These are phyloP conservation scores for Termitomyces sp. DNA, from an alignment of 768 basidiomycete species.

Conservation along the genomic window DNA sequence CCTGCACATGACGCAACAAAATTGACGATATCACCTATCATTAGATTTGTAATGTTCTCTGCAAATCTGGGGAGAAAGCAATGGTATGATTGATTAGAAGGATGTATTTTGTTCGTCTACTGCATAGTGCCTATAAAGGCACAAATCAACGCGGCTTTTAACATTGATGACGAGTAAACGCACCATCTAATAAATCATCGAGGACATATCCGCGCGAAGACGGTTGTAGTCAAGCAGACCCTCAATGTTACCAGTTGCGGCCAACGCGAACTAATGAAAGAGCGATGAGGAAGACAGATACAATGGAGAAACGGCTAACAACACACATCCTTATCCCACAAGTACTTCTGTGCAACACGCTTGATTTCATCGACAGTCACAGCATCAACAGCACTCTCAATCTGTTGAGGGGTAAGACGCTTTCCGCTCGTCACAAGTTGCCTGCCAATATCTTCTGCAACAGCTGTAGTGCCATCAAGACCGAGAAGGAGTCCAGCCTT, in stretches of 20 bases:
- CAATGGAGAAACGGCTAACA: not conserved
- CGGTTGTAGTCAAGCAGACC: slow-evolving; percentile 95
- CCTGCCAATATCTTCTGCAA: slow-evolving; percentile 98
- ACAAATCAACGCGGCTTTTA: not conserved
- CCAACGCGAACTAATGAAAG: slow-evolving; percentile 62
- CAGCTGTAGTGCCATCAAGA: slow-evolving; percentile 92
- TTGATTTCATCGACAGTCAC: slow-evolving; percentile 87
- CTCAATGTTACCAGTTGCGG: slow-evolving; percentile 86
- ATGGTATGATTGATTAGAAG: slow-evolving; percentile 3
- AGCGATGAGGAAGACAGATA: slow-evolving; percentile 6
- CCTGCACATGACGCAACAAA: not conserved
- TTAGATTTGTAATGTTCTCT: not conserved
- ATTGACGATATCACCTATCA: not conserved
- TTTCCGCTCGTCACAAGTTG: slow-evolving; percentile 93
- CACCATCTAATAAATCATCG: slow-evolving; percentile 61
- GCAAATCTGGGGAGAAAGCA: not conserved
- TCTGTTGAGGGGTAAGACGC: slow-evolving; percentile 87
- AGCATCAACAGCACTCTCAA: slow-evolving; percentile 88
- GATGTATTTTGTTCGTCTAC: slow-evolving; percentile 11
- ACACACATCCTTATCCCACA: slow-evolving; percentile 93
- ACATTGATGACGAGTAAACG: not conserved
- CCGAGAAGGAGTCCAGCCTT: slow-evolving; percentile 90
- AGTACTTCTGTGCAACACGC: slow-evolving; percentile 91
- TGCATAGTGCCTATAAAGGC: slow-evolving; percentile 1
- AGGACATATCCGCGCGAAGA: slow-evolving; percentile 77